A percentile compares a stretch with the other conserved stretches of the same genome.
phyloP scores from a whole-genome alignment of 2,329 filamentous ascomycete species.

The Phialocephala subalpina region DNA sequence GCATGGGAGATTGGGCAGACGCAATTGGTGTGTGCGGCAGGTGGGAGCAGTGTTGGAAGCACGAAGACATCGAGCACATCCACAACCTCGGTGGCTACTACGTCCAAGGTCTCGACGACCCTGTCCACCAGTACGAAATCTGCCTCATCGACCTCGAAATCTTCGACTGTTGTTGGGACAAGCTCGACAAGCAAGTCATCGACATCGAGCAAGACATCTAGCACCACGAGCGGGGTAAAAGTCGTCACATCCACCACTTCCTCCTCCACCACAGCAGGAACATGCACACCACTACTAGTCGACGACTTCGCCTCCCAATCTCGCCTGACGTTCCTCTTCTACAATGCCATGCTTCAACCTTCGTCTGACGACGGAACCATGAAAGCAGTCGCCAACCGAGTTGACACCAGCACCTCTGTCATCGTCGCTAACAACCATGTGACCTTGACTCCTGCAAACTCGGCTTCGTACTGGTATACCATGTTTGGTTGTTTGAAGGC shows the following conservation, averaged over 20 bases:
- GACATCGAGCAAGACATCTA: conserved; percentile 10
- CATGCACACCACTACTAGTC: conserved; percentile 55
- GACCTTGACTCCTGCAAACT: conserved; percentile 57
- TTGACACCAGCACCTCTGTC: conserved; percentile 50
- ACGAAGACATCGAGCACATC: conserved; percentile 5
- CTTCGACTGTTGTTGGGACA: conserved; percentile 8
- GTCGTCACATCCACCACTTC: conserved; percentile 12
- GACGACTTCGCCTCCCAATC: conserved; percentile 71
- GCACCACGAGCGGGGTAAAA: not conserved
- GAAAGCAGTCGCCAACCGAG: conserved; percentile 39
- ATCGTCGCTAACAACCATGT: conserved; percentile 60
- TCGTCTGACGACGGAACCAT: conserved; percentile 65
- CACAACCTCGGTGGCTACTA: conserved; percentile 8
- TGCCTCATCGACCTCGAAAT: conserved; percentile 3
- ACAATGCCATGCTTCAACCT: conserved; percentile 64
- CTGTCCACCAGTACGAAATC: not conserved
- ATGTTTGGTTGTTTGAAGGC: conserved; percentile 62
- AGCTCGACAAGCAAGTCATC: not conserved
- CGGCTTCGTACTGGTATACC: conserved; percentile 64
- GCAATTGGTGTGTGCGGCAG: conserved; percentile 55
- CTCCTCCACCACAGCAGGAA: conserved; percentile 18
- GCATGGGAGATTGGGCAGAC: conserved; percentile 59
- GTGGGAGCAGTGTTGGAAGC: conserved; percentile 37
- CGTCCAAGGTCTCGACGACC: conserved; percentile 11
- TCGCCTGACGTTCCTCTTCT: conserved; percentile 65